Evolutionary conservation across 805 yeast genomes (phyloP).

Genomic region (Ogataea ramenticola): DNA sequence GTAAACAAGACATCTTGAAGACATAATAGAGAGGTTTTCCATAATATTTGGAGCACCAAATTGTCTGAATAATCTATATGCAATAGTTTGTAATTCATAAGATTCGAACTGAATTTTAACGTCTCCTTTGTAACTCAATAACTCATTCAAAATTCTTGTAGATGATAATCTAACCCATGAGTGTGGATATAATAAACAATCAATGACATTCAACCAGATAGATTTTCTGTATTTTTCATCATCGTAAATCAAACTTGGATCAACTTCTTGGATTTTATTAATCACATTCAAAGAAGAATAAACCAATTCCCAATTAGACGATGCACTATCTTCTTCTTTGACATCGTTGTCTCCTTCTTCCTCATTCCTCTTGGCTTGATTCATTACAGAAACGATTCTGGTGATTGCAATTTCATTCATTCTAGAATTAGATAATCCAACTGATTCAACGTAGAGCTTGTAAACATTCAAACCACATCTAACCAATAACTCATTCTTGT

Average conservation of each 20-base stretch:
- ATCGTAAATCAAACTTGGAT: constrained; percentile 23
- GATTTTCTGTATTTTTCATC: constrained; percentile 31
- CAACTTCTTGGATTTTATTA: constrained; percentile 7
- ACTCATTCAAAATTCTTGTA: constrained; percentile 47
- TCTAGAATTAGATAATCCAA: constrained; percentile 30
- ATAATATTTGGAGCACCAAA: constrained; percentile 71
- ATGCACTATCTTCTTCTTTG: constrained; percentile 31
- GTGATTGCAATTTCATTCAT: constrained; percentile 22
- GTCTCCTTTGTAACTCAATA: constrained; percentile 26
- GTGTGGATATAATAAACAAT: constrained; percentile 72
- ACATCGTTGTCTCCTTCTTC: too few species aligned
- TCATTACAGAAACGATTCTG: constrained; percentile 12
- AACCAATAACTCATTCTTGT: constrained; percentile 41
- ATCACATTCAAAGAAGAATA: constrained; percentile 53
- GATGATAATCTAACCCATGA: constrained; percentile 80
- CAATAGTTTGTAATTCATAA: constrained; percentile 49
- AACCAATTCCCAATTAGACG: constrained; percentile 68
- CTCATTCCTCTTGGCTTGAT: constrained; percentile 27
- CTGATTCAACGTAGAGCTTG: constrained; percentile 47
- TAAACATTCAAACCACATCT: constrained; percentile 73
- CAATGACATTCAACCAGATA: constrained; percentile 47
- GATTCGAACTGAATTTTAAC: constrained; percentile 29
- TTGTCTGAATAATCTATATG: constrained; percentile 65
- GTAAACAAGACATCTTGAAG: constrained; percentile 58
- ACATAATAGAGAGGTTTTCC: constrained; percentile 53